Percentiles rank a stretch among this genome's conserved stretches.
Evolutionary conservation across 2,329 filamentous ascomycete genomes (phyloP).

Genomic region (Septoria linicola): DNA sequence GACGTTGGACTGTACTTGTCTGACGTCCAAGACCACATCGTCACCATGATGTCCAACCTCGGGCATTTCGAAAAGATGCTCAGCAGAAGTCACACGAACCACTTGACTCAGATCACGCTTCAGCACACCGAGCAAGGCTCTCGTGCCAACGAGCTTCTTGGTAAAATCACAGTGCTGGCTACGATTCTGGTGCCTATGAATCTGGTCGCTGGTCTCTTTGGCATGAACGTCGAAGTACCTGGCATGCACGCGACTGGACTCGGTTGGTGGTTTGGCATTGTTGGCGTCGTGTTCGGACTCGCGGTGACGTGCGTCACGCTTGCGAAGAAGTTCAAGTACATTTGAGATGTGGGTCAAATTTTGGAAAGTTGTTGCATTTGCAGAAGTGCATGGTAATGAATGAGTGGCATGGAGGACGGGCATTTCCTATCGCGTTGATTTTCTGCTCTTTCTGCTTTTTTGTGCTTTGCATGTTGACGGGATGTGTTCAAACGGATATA

Average conservation of each 20-base stretch:
- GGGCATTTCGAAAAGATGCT: constrained; percentile 98
- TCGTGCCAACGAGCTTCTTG: constrained; percentile 81
- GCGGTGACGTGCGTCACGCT: constrained; percentile 41
- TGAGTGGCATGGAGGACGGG: too few relatives aligned
- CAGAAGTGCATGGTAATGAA: too few relatives aligned
- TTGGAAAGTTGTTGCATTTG: too few relatives aligned
- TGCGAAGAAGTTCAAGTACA: constrained; percentile 47
- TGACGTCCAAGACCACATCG: constrained; percentile 98
- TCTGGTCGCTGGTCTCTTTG: constrained; percentile 80
- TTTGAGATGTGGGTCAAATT: constrained; percentile 29
- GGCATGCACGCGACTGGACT: constrained; percentile 51
- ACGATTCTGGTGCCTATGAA: constrained; percentile 97
- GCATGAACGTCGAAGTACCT: constrained; percentile 81
- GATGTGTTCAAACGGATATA: too few relatives aligned
- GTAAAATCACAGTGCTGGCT: constrained; percentile 91
- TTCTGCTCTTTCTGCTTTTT: too few relatives aligned
- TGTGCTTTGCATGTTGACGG: too few relatives aligned
- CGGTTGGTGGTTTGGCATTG: constrained; percentile 61
- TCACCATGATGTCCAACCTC: constrained; percentile 98
- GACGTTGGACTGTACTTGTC: constrained; percentile 95
- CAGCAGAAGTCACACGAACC: constrained; percentile 89
- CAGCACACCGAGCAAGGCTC: constrained; percentile 88
- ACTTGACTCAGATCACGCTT: constrained; percentile 89
- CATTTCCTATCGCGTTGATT: too few relatives aligned
- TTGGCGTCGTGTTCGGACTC: constrained; percentile 54